Conservation (phyloP, 148 eudicot species). For the Nepenthes gracilis region DNA sequence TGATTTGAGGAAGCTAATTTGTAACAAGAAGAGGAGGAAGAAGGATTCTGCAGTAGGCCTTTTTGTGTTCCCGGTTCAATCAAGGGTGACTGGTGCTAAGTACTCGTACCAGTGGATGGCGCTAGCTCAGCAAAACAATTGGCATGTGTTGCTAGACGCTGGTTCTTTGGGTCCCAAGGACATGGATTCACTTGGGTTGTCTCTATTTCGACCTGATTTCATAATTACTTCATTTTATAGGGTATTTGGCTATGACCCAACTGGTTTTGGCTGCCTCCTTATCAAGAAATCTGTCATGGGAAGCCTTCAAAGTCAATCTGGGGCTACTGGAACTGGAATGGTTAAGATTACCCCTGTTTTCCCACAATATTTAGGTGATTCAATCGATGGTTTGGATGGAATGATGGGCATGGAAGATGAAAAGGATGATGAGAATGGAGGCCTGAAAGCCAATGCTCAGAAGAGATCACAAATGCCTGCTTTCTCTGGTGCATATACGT, state of each 20-base stretch:
- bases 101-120: conserved; percentile 99
- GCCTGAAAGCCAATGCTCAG: conserved; percentile 38
- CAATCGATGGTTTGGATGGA: conserved; percentile 66
- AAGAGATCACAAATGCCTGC: conserved; percentile 72
- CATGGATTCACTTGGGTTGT: conserved; percentile 96
- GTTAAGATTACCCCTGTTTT: conserved; percentile 87
- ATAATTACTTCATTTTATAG: conserved; percentile 91
- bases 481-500: conserved; percentile 87
- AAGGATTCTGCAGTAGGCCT: conserved; percentile 86
- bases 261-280: conserved; percentile 95
- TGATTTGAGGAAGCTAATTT: conserved; percentile 82
- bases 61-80: conserved; percentile 94
- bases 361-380: conserved; percentile 73
- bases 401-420: conserved; percentile 51
- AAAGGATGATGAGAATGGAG: conserved; percentile 44
- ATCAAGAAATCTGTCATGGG: conserved; percentile 83
- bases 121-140: conserved; percentile 89
- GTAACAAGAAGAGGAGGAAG: conserved; percentile 74
- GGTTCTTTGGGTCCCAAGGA: conserved; percentile 97
- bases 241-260: conserved; percentile 93
- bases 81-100: conserved; percentile 91
- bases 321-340: conserved; percentile 83
- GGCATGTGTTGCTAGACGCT: conserved; percentile 97
- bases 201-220: conserved; percentile 89
- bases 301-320: conserved; percentile 84